phyloP scores from a whole-genome alignment of 257 asterid species.

The Plectranthus barbatus region DNA sequence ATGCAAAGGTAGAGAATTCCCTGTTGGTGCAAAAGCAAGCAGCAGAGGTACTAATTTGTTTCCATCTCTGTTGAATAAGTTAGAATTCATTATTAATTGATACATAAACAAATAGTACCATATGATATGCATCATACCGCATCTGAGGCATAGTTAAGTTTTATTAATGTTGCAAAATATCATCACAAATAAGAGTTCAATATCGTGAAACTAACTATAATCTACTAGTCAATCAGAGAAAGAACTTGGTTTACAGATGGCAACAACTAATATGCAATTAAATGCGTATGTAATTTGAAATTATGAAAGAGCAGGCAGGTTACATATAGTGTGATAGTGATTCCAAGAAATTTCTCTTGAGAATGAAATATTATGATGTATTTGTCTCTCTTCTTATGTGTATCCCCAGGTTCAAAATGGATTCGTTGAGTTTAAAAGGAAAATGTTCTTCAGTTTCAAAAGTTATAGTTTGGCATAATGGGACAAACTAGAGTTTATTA shows the following conservation, averaged over 20 bases:
- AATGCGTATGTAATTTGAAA: not conserved
- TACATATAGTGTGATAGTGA: not conserved
- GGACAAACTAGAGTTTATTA: too few relatives aligned
- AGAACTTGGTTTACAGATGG: not conserved
- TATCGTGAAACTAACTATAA: not conserved
- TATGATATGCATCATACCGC: not conserved
- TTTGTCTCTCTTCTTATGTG: not conserved
- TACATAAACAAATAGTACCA: not conserved
- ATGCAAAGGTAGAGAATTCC: slow-evolving; percentile 58
- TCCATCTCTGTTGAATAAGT: not conserved
- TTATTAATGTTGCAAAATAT: not conserved
- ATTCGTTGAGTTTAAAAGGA: not conserved
- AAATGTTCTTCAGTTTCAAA: not conserved
- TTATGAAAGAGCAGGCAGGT: not conserved
- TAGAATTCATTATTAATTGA: not conserved
- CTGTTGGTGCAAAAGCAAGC: slow-evolving; percentile 40
- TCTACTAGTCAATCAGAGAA: not conserved
- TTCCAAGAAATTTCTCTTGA: not conserved
- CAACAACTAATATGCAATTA: not conserved
- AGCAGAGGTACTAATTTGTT: slow-evolving; percentile 54
- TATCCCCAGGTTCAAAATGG: not conserved
- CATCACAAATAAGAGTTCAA: not conserved
- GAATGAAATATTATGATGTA: not conserved
- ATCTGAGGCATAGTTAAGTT: not conserved
- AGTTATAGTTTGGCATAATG: not conserved